Conservation (phyloP, 805 yeast species). For the Spathaspora hagerdaliae region DNA sequence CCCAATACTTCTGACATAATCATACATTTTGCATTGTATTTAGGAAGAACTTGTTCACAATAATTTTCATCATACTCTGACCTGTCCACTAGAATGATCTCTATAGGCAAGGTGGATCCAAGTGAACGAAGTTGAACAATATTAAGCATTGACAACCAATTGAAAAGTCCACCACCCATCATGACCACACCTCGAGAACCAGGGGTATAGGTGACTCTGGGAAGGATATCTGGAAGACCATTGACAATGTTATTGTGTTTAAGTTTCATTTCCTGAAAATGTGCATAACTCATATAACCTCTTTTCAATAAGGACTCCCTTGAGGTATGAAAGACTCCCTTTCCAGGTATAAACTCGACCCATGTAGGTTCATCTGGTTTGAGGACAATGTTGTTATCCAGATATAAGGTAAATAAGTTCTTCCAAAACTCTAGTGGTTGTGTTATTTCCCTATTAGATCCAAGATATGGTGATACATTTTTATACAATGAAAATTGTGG, state of each 20-base stretch:
- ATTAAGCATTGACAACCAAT: slow-evolving; percentile 47
- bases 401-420: no score
- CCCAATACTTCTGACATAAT: slow-evolving; percentile 30
- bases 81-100: slow-evolving; percentile 41
- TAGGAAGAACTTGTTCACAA: slow-evolving; percentile 42
- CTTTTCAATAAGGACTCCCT: background rate
- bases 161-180: slow-evolving; percentile 49
- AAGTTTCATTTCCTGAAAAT: slow-evolving; percentile 10
- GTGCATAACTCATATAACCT: slow-evolving; percentile 7
- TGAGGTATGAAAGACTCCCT: background rate
- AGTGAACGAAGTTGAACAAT: slow-evolving; percentile 42
- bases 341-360: no score
- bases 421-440: no score
- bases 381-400: no score
- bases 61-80: slow-evolving; percentile 39
- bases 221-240: slow-evolving; percentile 11
- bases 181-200: slow-evolving; percentile 39
- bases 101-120: slow-evolving; percentile 46
- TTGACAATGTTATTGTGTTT: slow-evolving; percentile 5
- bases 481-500: no score
- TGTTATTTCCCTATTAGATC: no score
- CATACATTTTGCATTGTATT: slow-evolving; percentile 43
- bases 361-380: no score
- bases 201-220: slow-evolving; percentile 32
- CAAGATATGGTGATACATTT: no score